Evolutionary conservation across 2,329 filamentous ascomycete genomes (phyloP).

Genomic region (Nigrospora sphaerica): DNA sequence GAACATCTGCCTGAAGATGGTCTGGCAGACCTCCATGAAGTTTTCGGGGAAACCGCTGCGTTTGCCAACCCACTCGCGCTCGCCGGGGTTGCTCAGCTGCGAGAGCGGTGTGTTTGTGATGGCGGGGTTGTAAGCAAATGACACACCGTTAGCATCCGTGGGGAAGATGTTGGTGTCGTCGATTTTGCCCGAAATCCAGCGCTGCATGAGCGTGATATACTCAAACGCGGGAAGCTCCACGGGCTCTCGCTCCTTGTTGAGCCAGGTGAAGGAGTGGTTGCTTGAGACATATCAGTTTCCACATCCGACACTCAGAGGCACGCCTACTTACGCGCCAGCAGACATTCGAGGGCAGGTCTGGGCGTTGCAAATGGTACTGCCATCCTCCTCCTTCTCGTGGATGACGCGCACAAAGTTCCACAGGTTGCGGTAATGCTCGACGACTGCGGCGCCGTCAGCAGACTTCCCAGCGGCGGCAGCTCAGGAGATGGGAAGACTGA

Average conservation of each 20-base stretch:
- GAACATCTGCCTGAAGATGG: slow-evolving; percentile 97
- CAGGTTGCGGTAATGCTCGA: slow-evolving; percentile 85
- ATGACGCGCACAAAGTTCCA: slow-evolving; percentile 86
- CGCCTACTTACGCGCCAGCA: slow-evolving; percentile 70
- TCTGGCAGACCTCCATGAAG: slow-evolving; percentile 85
- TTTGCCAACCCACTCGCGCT: slow-evolving; percentile 79
- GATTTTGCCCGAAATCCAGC: slow-evolving; percentile 95
- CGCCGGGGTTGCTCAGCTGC: slow-evolving; percentile 53
- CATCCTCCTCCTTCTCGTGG: slow-evolving; percentile 76
- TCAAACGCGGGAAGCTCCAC: slow-evolving; percentile 88
- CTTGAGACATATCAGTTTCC: slow-evolving; percentile 24
- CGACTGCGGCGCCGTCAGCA: slow-evolving; percentile 46
- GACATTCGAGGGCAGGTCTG: slow-evolving; percentile 87
- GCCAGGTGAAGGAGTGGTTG: slow-evolving; percentile 96
- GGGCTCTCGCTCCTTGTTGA: slow-evolving; percentile 79
- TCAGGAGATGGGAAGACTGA: slow-evolving; percentile 33
- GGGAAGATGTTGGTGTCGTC: slow-evolving; percentile 87
- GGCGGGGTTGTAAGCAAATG: slow-evolving; percentile 56
- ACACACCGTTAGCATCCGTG: slow-evolving; percentile 68
- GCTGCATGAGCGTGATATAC: slow-evolving; percentile 93
- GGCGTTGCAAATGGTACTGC: slow-evolving; percentile 74
- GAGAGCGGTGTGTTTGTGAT: slow-evolving; percentile 53
- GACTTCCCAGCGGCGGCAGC: slow-evolving; percentile 6
- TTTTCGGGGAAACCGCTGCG: slow-evolving; percentile 86
- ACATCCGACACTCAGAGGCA: neutral